Percentiles rank a stretch among this genome's conserved stretches.
Evolutionary conservation across 441 rosid species (phyloP).

Genomic region (Jatropha podagrica): DNA sequence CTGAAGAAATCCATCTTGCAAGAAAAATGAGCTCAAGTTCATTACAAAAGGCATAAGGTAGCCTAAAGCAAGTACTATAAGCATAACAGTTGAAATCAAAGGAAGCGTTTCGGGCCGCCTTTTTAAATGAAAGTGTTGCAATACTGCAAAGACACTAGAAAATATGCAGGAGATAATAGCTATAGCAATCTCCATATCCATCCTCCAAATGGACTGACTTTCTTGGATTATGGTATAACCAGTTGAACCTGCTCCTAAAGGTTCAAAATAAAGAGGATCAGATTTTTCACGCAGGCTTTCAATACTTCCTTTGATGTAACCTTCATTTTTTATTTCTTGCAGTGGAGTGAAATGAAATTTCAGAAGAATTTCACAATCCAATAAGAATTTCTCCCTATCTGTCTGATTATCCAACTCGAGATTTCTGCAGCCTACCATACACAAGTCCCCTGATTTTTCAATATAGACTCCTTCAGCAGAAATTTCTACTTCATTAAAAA

Average conservation of each 20-base stretch:
- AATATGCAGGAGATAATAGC: not conserved
- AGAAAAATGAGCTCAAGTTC: constrained; percentile 28
- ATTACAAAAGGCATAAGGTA: constrained; percentile 30
- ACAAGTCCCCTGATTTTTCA: constrained; percentile 32
- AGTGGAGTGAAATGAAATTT: constrained; percentile 34
- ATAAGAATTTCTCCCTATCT: not conserved
- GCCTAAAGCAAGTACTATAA: constrained; percentile 34
- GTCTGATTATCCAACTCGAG: not conserved
- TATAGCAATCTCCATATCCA: constrained; percentile 7
- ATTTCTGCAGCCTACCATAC: constrained; percentile 45
- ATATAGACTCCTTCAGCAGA: constrained; percentile 45
- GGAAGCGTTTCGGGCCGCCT: constrained; percentile 31
- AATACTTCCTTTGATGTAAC: constrained; percentile 36
- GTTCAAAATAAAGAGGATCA: constrained; percentile 37
- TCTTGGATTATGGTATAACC: not conserved
- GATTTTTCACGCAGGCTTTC: constrained; percentile 27
- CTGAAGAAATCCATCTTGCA: constrained; percentile 22
- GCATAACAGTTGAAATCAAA: constrained; percentile 34
- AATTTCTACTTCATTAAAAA: constrained; percentile 19
- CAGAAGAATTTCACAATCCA: constrained; percentile 38
- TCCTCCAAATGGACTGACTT: not conserved
- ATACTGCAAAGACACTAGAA: constrained; percentile 25
- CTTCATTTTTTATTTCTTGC: constrained; percentile 12
- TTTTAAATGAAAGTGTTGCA: constrained; percentile 32
- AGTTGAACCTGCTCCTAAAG: constrained; percentile 17